These are phyloP conservation scores for Hordeum pubiflorum DNA, from an alignment of 202 grass and related monocot species.

Conservation along the genomic window DNA sequence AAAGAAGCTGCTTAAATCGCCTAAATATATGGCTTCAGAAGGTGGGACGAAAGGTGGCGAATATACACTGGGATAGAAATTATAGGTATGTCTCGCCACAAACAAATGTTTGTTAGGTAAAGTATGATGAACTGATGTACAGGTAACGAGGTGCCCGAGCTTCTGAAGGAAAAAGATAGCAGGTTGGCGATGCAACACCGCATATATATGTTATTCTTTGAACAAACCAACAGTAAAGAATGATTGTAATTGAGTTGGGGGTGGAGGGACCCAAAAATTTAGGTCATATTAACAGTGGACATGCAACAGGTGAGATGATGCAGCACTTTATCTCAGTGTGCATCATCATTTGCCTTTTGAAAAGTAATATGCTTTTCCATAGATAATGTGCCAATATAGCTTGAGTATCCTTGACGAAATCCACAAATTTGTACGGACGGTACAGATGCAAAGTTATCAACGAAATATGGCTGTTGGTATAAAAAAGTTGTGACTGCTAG, in stretches of 20 bases:
- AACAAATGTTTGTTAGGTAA: slow-evolving; percentile 32
- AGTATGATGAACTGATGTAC: neutral
- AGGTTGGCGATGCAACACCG: neutral
- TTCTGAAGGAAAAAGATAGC: slow-evolving; percentile 20
- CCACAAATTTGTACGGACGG: slow-evolving; percentile 24
- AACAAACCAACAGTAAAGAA: neutral
- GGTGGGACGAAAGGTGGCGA: slow-evolving; percentile 19
- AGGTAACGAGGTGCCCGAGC: neutral
- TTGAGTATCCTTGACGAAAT: slow-evolving; percentile 42
- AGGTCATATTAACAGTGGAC: neutral
- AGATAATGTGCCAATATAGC: slow-evolving; percentile 20
- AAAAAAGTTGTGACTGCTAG: neutral
- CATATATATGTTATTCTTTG: neutral
- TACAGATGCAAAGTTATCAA: slow-evolving; percentile 21
- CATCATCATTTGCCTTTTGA: slow-evolving; percentile 46
- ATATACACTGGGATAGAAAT: slow-evolving; percentile 10
- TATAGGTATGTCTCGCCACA: slow-evolving; percentile 25
- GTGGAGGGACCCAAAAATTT: neutral
- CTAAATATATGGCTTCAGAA: slow-evolving; percentile 10
- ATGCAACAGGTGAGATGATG: slow-evolving; percentile 22
- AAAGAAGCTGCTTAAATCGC: slow-evolving; percentile 17
- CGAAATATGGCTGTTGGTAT: neutral
- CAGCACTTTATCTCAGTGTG: slow-evolving; percentile 40
- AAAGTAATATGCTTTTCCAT: slow-evolving; percentile 23
- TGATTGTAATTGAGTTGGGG: neutral